Evolutionary conservation across 1,284 basidiomycete species (phyloP).

Genomic region (Kalmanozyma brasiliensis): DNA sequence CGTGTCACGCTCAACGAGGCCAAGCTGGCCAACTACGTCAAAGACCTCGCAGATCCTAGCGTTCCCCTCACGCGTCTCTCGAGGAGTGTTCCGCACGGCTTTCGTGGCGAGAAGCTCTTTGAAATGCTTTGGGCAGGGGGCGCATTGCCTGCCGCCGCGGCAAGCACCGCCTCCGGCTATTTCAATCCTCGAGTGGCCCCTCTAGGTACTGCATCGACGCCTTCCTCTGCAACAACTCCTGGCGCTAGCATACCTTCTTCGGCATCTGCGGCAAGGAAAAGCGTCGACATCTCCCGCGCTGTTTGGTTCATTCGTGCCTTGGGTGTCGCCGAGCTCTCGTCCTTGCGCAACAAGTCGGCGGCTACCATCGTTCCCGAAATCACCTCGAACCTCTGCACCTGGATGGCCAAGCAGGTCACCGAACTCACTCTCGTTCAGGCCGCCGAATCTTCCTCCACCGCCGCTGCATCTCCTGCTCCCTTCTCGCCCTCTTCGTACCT

Average conservation of each 20-base stretch:
- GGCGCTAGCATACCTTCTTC: conserved; percentile 5
- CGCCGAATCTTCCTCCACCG: conserved; percentile 31
- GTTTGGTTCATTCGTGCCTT: conserved; percentile 94
- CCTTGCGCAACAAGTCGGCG: conserved; percentile 45
- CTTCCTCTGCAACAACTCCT: conserved; percentile 7
- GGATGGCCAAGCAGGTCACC: conserved; percentile 85
- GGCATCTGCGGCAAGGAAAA: conserved; percentile 72
- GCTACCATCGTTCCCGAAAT: conserved; percentile 86
- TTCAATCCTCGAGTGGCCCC: conserved; percentile 7
- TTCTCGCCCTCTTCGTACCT: conserved; percentile 25
- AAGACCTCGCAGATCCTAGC: conserved; percentile 86
- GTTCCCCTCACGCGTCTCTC: conserved; percentile 87
- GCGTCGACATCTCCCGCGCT: conserved; percentile 84
- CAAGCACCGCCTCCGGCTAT: conserved; percentile 8
- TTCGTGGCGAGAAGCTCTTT: conserved; percentile 88
- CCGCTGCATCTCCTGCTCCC: conserved; percentile 40
- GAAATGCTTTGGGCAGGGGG: conserved; percentile 79
- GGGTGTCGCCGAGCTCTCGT: conserved; percentile 86
- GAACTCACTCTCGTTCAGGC: conserved; percentile 73
- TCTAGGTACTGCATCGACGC: background rate
- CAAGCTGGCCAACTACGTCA: conserved; percentile 87
- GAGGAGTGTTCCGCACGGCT: conserved; percentile 90
- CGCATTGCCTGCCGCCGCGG: conserved; percentile 22
- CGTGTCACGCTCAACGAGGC: conserved; percentile 88
- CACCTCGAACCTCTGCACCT: conserved; percentile 85